A percentile compares a stretch with the other conserved stretches of the same genome.
Conservation (phyloP, 495 filamentous ascomycete genomes). For the Tuber umbilicatum region DNA sequence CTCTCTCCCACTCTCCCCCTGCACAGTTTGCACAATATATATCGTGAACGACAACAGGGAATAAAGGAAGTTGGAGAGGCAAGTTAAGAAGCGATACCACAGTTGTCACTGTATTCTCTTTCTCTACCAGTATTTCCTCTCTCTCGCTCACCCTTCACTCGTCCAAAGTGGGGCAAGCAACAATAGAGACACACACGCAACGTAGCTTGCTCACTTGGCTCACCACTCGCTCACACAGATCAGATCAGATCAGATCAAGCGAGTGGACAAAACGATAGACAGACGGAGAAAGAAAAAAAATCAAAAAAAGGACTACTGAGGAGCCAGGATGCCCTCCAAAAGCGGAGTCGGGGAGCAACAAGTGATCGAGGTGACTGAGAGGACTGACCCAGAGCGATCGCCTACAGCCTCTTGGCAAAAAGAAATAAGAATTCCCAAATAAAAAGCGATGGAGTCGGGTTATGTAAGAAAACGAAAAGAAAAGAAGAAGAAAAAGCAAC, state of each 20-base stretch:
- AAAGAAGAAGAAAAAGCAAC: slow-evolving; percentile 9
- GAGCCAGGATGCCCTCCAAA: slow-evolving; percentile 1
- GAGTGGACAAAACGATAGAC: background rate
- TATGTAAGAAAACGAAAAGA: slow-evolving; percentile 16
- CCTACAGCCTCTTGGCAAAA: slow-evolving; percentile 24
- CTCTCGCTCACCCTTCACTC: background rate
- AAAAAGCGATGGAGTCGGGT: slow-evolving; percentile 8
- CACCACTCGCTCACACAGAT: slow-evolving; percentile 5
- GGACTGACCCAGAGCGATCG: slow-evolving; percentile 29
- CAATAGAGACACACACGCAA: slow-evolving; percentile 4
- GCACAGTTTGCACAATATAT: background rate
- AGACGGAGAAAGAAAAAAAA: background rate
- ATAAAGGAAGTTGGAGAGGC: background rate
- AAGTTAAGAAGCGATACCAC: background rate
- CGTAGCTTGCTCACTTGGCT: slow-evolving; percentile 1
- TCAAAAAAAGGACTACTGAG: background rate
- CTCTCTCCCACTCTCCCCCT: background rate
- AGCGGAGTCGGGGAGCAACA: slow-evolving; percentile 13
- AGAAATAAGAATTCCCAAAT: background rate
- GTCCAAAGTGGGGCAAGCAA: slow-evolving; percentile 1
- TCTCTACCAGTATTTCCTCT: background rate
- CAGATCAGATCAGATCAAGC: slow-evolving; percentile 5
- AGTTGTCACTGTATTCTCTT: slow-evolving; percentile 1
- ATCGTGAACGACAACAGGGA: background rate
- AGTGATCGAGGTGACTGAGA: slow-evolving; percentile 26